Conservation (phyloP, 108 stramenopile species). For the Stephanodiscus triporus region DNA sequence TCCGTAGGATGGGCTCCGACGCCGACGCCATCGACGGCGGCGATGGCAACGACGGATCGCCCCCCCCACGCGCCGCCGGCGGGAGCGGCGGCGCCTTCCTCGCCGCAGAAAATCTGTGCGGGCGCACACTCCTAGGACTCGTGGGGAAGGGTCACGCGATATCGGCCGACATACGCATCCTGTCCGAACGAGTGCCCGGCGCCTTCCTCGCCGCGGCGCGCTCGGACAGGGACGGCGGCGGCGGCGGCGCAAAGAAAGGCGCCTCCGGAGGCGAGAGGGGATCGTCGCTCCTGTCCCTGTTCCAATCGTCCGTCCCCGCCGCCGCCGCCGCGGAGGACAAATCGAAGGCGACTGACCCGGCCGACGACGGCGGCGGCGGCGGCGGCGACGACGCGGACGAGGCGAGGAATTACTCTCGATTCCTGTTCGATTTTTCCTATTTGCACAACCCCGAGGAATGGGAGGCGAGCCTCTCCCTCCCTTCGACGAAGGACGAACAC, state of each 20-base stretch:
- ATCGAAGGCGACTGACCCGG: neutral
- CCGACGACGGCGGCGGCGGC: neutral
- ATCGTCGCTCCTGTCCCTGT: neutral
- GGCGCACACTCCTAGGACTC: slow-evolving; percentile 61
- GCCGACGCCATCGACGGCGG: too few relatives aligned
- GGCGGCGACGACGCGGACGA: slow-evolving; percentile 32
- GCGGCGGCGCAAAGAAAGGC: too few relatives aligned
- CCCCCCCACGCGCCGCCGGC: too few relatives aligned
- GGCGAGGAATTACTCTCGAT: slow-evolving; percentile 38
- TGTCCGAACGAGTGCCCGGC: slow-evolving; percentile 46
- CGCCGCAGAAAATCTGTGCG: slow-evolving; percentile 60
- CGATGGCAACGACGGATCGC: too few relatives aligned
- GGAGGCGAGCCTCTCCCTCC: slow-evolving; percentile 51
- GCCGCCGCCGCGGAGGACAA: too few relatives aligned
- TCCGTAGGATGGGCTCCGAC: too few relatives aligned
- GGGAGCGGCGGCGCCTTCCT: slow-evolving; percentile 16
- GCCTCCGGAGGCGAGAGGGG: too few relatives aligned
- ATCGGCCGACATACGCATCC: slow-evolving; percentile 54
- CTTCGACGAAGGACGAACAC: too few relatives aligned
- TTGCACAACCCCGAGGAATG: slow-evolving; percentile 60
- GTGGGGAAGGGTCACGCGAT: slow-evolving; percentile 56
- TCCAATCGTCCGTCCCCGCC: neutral
- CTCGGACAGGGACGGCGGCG: neutral
- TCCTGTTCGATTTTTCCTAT: slow-evolving; percentile 68
- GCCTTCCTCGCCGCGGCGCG: slow-evolving; percentile 44